Conservation (phyloP, 768 basidiomycete genomes). For the Suillus bovinus region DNA sequence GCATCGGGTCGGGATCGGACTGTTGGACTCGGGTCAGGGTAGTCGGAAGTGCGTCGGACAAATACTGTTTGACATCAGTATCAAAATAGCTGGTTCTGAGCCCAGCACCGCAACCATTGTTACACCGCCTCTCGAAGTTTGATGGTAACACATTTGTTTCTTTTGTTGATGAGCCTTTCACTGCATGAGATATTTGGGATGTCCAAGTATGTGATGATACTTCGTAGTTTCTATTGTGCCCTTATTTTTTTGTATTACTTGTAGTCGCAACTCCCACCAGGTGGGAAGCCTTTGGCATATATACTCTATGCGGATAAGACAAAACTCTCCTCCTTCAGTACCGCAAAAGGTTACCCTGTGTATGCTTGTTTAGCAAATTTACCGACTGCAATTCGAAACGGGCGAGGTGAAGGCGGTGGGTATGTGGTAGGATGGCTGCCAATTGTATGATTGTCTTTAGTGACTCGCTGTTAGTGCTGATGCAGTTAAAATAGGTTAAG, state of each 20-base stretch:
- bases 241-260: background rate
- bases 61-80: no score
- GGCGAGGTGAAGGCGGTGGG: conserved; percentile 34
- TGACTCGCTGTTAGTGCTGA: conserved; percentile 4
- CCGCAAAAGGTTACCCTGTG: conserved; percentile 39
- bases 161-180: conserved; percentile 39
- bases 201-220: conserved; percentile 31
- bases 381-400: conserved; percentile 32
- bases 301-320: conserved; percentile 44
- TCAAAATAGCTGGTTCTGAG: no score
- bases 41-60: no score
- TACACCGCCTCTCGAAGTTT: conserved; percentile 27
- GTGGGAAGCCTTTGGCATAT: conserved; percentile 29
- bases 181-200: conserved; percentile 36
- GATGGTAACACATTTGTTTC: conserved; percentile 28
- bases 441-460: conserved; percentile 27
- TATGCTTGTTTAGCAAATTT: conserved; percentile 35
- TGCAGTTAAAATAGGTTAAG: conserved; percentile 10
- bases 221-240: background rate
- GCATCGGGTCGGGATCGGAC: no score
- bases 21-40: no score
- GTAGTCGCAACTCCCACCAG: background rate
- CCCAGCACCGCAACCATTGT: no score
- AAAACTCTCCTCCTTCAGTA: conserved; percentile 39
- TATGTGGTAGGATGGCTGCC: conserved; percentile 41